Conservation (phyloP, 2,329 filamentous ascomycete species). For the Macrophomina pseudophaseolina region DNA sequence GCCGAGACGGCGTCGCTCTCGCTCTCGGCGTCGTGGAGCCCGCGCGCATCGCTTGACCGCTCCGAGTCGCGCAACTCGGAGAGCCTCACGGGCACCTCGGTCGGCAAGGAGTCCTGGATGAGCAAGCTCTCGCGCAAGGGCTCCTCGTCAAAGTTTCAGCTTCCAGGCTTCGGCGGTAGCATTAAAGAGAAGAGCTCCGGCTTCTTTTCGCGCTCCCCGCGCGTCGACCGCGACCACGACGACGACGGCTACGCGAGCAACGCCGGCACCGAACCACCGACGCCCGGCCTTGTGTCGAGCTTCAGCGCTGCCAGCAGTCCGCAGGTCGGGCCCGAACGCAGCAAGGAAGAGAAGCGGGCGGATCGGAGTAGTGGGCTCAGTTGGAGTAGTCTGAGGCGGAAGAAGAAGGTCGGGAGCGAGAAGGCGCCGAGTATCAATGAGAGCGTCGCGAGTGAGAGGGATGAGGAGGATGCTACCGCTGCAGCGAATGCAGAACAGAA, state of each 20-base stretch:
- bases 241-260: conserved; percentile 37
- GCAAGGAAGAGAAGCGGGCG: conserved; percentile 37
- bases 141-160: conserved; percentile 51
- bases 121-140: conserved; percentile 56
- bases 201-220: conserved; percentile 43
- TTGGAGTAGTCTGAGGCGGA: conserved; percentile 53
- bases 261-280: conserved; percentile 29
- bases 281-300: conserved; percentile 36
- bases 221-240: conserved; percentile 43
- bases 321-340: conserved; percentile 37
- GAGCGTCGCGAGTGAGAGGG: conserved; percentile 38
- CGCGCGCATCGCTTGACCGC: conserved; percentile 49
- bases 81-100: conserved; percentile 33
- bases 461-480: not conserved
- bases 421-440: conserved; percentile 55
- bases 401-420: conserved; percentile 42
- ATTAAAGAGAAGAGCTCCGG: conserved; percentile 27
- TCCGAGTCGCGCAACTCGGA: conserved; percentile 46
- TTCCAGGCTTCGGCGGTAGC: conserved; percentile 35
- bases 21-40: conserved; percentile 35
- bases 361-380: conserved; percentile 45
- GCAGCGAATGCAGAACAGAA: not conserved
- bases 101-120: conserved; percentile 55
- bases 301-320: conserved; percentile 38
- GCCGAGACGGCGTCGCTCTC: conserved; percentile 16